These are phyloP conservation scores for Hippophae tibetana DNA, from an alignment of 306 rosid genomes.

Conservation along the genomic window DNA sequence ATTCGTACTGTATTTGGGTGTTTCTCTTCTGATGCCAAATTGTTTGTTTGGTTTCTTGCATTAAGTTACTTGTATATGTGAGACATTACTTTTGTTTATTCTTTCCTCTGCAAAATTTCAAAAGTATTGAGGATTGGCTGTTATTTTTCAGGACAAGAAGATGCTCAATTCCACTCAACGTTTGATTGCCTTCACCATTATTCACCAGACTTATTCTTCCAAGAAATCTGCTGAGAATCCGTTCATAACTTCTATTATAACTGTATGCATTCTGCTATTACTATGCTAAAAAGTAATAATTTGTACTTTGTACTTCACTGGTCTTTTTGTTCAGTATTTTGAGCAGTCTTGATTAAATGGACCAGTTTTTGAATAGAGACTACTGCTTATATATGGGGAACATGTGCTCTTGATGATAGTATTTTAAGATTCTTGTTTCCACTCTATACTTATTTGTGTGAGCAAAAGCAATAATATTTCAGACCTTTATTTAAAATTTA, in stretches of 20 bases:
- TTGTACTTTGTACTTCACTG: background rate
- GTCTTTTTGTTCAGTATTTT: background rate
- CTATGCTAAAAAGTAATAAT: background rate
- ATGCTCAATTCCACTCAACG: conserved; percentile 47
- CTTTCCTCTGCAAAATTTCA: background rate
- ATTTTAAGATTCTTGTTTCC: background rate
- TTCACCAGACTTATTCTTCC: conserved; percentile 67
- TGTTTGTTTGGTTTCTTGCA: too few relatives aligned
- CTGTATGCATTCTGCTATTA: conserved; percentile 33
- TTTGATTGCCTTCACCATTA: conserved; percentile 56
- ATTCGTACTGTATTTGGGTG: too few relatives aligned
- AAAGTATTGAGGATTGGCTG: background rate
- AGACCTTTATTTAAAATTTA: background rate
- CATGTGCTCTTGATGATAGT: background rate
- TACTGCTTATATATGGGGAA: background rate
- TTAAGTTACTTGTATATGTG: background rate
- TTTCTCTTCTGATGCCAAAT: too few relatives aligned
- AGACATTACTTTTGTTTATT: background rate
- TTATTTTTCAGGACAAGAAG: conserved; percentile 32
- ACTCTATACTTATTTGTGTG: background rate
- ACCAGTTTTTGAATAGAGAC: background rate
- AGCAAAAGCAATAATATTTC: background rate
- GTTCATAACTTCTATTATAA: conserved; percentile 49
- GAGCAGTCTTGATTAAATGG: background rate
- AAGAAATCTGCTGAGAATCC: conserved; percentile 67